These are phyloP conservation scores for Xenoacremonium recifei DNA, from an alignment of 2,329 filamentous ascomycete species.

Conservation along the genomic window DNA sequence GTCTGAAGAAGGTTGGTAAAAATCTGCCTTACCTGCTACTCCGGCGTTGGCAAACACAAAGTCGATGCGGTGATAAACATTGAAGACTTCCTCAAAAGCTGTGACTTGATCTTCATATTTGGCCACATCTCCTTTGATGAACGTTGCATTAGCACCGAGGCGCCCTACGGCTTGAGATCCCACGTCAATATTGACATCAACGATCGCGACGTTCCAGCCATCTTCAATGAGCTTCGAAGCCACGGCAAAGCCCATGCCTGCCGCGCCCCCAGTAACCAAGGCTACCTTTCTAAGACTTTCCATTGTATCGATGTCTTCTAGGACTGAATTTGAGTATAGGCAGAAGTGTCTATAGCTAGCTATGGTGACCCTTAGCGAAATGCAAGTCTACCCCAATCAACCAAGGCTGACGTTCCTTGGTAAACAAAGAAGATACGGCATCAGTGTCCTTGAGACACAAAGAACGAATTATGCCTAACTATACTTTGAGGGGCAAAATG, in stretches of 20 bases:
- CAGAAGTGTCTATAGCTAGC: too few species aligned
- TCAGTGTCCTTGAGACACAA: too few species aligned
- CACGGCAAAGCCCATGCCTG: neutral
- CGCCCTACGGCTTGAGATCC: neutral
- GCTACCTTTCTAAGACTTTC: neutral
- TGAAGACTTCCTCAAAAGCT: neutral
- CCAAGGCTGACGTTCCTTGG: too few species aligned
- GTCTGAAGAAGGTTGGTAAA: neutral
- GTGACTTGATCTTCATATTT: neutral
- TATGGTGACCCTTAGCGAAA: too few species aligned
- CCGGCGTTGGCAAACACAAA: neutral
- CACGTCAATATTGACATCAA: neutral
- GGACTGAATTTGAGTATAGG: too few species aligned
- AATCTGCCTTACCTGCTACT: neutral
- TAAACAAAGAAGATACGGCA: too few species aligned
- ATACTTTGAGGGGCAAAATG: too few species aligned
- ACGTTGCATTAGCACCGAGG: neutral
- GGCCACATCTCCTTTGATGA: neutral
- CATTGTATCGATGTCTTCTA: too few species aligned
- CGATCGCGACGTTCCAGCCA: neutral
- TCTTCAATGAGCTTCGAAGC: neutral
- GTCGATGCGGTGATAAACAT: neutral
- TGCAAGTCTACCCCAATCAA: too few species aligned
- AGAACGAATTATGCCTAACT: too few species aligned
- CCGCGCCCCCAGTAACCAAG: neutral